These are phyloP conservation scores for Syzygium aromaticum DNA, from an alignment of 345 rosid genomes.

Conservation along the genomic window DNA sequence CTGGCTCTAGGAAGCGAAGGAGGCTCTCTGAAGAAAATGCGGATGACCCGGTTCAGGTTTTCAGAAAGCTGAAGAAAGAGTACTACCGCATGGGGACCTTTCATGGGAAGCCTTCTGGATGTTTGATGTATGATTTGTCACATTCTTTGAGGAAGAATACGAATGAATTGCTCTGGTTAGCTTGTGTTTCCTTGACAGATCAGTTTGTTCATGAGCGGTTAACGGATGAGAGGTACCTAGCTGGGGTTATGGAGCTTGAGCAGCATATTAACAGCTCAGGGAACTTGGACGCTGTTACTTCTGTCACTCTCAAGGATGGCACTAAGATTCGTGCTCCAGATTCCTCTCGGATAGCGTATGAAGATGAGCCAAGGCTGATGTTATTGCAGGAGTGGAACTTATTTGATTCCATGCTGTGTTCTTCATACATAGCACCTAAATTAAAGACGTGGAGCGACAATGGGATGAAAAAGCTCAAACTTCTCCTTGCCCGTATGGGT, in stretches of 20 bases:
- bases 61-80: slow-evolving; percentile 57
- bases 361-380: slow-evolving; percentile 91
- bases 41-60: slow-evolving; percentile 32
- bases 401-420: slow-evolving; percentile 95
- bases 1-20: slow-evolving; percentile 62
- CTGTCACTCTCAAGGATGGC: slow-evolving; percentile 82
- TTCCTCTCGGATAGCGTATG: slow-evolving; percentile 78
- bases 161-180: slow-evolving; percentile 88
- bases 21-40: slow-evolving; percentile 31
- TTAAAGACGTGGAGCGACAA: slow-evolving; percentile 96
- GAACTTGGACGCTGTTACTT: slow-evolving; percentile 67
- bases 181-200: slow-evolving; percentile 90
- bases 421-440: slow-evolving; percentile 75
- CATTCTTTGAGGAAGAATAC: slow-evolving; percentile 79
- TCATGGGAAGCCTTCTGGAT: slow-evolving; percentile 93
- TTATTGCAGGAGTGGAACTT: slow-evolving; percentile 87
- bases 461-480: slow-evolving; percentile 90
- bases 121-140: slow-evolving; percentile 73
- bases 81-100: slow-evolving; percentile 82
- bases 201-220: slow-evolving; percentile 93
- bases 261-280: slow-evolving; percentile 81
- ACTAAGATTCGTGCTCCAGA: slow-evolving; percentile 86
- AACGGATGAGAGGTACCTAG: slow-evolving; percentile 93
- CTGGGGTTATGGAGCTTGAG: slow-evolving; percentile 97
- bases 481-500: slow-evolving; percentile 94